Evolutionary conservation across 1,284 basidiomycete genomes (phyloP).

Genomic region (Malassezia caprae): DNA sequence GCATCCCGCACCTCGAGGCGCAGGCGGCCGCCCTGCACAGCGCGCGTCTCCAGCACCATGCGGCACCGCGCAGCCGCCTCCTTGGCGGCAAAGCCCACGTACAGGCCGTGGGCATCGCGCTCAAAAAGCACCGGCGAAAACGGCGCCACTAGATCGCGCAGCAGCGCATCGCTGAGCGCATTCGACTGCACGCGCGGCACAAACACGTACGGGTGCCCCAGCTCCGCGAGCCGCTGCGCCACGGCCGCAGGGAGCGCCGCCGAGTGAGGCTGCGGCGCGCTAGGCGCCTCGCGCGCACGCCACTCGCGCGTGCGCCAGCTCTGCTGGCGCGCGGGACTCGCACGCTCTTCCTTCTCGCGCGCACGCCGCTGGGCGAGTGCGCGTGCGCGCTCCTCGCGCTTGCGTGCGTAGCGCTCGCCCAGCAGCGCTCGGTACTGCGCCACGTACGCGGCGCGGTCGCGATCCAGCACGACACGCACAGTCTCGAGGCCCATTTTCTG

Average conservation of each 20-base stretch:
- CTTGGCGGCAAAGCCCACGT: conserved; percentile 32
- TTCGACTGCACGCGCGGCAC: conserved; percentile 23
- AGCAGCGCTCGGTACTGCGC: conserved; percentile 53
- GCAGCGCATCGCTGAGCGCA: conserved; percentile 22
- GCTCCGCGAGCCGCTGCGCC: conserved; percentile 14
- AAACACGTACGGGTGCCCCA: conserved; percentile 24
- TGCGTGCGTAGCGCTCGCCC: conserved; percentile 50
- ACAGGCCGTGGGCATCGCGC: conserved; percentile 43
- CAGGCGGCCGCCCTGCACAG: conserved; percentile 22
- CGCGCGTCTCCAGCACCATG: conserved; percentile 23
- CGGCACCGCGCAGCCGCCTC: conserved; percentile 24
- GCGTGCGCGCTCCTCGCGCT: neutral
- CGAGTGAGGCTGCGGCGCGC: neutral
- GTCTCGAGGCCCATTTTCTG: conserved; percentile 11
- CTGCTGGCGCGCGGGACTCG: neutral
- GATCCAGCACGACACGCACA: conserved; percentile 43
- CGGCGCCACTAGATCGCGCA: conserved; percentile 28
- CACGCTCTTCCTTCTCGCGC: neutral
- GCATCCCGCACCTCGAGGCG: conserved; percentile 22
- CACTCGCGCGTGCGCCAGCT: neutral
- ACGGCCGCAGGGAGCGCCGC: conserved; percentile 3
- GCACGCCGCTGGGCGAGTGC: neutral
- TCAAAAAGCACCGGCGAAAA: conserved; percentile 32
- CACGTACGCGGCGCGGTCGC: conserved; percentile 48
- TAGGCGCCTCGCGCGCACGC: no score